These are phyloP conservation scores for Hygrocybe coccinea DNA, from an alignment of 768 basidiomycete genomes.

Conservation along the genomic window DNA sequence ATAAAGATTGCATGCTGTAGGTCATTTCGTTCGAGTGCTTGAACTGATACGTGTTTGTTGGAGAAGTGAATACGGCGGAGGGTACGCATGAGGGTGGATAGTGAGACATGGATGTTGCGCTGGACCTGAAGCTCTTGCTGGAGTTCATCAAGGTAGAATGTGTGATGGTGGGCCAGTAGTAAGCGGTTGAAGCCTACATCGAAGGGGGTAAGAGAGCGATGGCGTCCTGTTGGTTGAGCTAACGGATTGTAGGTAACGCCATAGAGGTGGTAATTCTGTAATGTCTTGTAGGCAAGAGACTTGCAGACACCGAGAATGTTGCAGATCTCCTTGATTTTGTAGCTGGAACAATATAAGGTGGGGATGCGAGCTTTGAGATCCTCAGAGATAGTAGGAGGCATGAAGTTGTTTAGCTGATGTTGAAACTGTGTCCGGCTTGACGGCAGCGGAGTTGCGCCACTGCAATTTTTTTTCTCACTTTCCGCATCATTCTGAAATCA, in stretches of 20 bases:
- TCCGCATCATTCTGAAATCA: no score
- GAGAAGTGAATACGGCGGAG: constrained; percentile 1
- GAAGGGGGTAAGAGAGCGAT: not conserved
- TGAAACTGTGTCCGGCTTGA: no score
- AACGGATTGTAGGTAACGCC: constrained; percentile 6
- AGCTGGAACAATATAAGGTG: constrained; percentile 9
- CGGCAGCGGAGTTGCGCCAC: no score
- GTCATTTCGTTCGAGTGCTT: constrained; percentile 1
- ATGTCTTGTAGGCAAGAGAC: constrained; percentile 9
- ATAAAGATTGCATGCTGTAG: not conserved
- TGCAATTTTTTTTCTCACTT: no score
- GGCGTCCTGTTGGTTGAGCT: not conserved
- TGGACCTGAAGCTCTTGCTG: not conserved
- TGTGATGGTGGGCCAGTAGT: constrained; percentile 3
- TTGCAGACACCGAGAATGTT: constrained; percentile 18
- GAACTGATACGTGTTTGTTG: not conserved
- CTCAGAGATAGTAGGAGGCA: not conserved
- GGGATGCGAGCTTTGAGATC: constrained; percentile 19
- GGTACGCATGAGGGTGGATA: not conserved
- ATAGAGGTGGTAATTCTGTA: not conserved
- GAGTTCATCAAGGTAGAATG: constrained; percentile 7
- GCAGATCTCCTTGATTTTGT: constrained; percentile 18
- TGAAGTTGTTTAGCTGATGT: not conserved
- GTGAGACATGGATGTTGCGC: not conserved
- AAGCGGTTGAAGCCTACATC: constrained; percentile 6